Evolutionary conservation across 179 eudicot species (phyloP), one percentile per base, ranked within the genome.

Genomic region (Beta lomatogona): DNA sequence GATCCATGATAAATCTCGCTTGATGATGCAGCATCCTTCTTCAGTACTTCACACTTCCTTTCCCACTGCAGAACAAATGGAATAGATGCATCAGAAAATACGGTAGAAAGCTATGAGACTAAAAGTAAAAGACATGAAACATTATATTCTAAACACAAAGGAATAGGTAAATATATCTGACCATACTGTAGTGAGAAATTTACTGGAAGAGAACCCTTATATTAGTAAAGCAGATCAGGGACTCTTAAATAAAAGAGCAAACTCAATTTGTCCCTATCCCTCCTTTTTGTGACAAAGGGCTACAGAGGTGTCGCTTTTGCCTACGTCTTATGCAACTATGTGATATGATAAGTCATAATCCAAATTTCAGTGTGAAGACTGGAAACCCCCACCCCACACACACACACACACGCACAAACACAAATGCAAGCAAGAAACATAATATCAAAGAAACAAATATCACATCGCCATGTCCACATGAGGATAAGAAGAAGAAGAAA

Each of bases 11-110:
- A 77, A 82, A 82, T 85, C 79, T 81, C 88, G 78, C 79, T 81
- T 74, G 91, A 82, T 66, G 78, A 54, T 50, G 82, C 74, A 87
- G 84, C 83, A 83, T 81, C 90, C 80, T 71, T 83, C 81, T 76
- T 84, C 79, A 91, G 71, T 53, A 67, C 86, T 81, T 82, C 80
- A 88, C 99, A 94, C 86, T 84, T 93, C 78, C 88, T 92, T 85
- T 95, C 90, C 97, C 98, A 95, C 99, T 95, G 93, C 89, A 89
- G 60, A 64, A 80, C 50, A 76, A 68, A 1, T 75, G 45, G 79
- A 57, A 66, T 21, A 21, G 61, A 5, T 19, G 46, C 48, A 52
- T 74, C 60, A 70, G 60, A 14, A 57, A 81, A 79, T 13, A 31
- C 4, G 44, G 53, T 36, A 55, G 19, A 12, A 73, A 59, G 60